Percentiles rank a stretch among this genome's conserved stretches.
Conservation (phyloP, 2,329 filamentous ascomycete genomes). For the Dryadomyces sulphureus region DNA sequence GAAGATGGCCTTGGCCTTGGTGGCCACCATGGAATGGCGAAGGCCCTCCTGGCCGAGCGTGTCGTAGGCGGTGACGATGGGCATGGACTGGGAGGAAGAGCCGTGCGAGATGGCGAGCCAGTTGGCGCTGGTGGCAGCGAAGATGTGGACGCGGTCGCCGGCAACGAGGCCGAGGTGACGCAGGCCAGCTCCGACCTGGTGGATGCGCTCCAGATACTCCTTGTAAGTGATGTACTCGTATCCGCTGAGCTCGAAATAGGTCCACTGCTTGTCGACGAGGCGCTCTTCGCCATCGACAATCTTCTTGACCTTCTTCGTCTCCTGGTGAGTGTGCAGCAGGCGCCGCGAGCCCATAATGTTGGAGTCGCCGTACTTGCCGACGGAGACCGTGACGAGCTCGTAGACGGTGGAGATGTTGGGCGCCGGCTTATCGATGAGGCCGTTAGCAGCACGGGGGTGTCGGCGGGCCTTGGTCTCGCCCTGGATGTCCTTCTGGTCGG, state of each 20-base stretch:
- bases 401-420: slow-evolving; percentile 57
- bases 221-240: slow-evolving; percentile 67
- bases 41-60: slow-evolving; percentile 64
- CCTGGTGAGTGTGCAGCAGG: slow-evolving; percentile 61
- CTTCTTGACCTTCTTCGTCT: slow-evolving; percentile 85
- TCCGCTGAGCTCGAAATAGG: slow-evolving; percentile 67
- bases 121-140: slow-evolving; percentile 53
- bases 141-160: slow-evolving; percentile 62
- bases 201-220: slow-evolving; percentile 58
- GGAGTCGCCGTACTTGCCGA: slow-evolving; percentile 48
- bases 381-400: slow-evolving; percentile 57
- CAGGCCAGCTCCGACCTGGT: slow-evolving; percentile 55
- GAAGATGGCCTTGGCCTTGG: slow-evolving; percentile 56
- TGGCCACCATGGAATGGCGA: slow-evolving; percentile 59
- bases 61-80: slow-evolving; percentile 74
- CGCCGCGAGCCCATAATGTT: slow-evolving; percentile 56
- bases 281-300: slow-evolving; percentile 65
- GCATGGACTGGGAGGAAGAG: slow-evolving; percentile 58
- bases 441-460: slow-evolving; percentile 45
- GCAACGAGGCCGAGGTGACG: slow-evolving; percentile 57
- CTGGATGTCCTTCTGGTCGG: slow-evolving; percentile 45
- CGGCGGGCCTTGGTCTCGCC: slow-evolving; percentile 66
- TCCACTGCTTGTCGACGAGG: slow-evolving; percentile 76
- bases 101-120: slow-evolving; percentile 37
- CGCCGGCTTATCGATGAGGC: slow-evolving; percentile 43